Evolutionary conservation across 352 stramenopile species (phyloP).

Genomic region (Pythium guiyangense): DNA sequence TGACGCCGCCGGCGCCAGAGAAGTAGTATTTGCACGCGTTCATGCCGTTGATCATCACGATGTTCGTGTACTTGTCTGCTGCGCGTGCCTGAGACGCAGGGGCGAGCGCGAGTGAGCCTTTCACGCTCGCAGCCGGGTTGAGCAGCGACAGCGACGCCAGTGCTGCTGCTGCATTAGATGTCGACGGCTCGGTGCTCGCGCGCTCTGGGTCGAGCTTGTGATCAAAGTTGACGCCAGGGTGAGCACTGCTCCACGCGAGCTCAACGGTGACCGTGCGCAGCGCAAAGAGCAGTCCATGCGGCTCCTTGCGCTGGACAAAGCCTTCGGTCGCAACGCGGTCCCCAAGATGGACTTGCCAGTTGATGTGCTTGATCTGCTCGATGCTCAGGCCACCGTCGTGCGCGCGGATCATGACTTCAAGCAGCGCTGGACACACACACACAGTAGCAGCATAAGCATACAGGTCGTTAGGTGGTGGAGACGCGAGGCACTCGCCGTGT

Average conservation of each 20-base stretch:
- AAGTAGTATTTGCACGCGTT: slow-evolving; percentile 89
- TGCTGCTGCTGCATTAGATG: not conserved
- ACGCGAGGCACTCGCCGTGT: not conserved
- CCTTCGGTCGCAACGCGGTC: slow-evolving; percentile 49
- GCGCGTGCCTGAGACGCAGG: slow-evolving; percentile 43
- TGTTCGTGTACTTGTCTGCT: slow-evolving; percentile 77
- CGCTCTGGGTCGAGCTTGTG: slow-evolving; percentile 20
- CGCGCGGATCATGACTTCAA: slow-evolving; percentile 83
- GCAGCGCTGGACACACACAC: slow-evolving; percentile 30
- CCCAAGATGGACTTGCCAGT: slow-evolving; percentile 78
- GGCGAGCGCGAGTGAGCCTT: slow-evolving; percentile 39
- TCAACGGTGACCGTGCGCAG: slow-evolving; percentile 42
- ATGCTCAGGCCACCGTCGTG: slow-evolving; percentile 49
- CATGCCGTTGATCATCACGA: slow-evolving; percentile 71
- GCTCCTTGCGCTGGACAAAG: slow-evolving; percentile 35
- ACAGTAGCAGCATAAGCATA: not conserved
- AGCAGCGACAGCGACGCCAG: not conserved
- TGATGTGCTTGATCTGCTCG: slow-evolving; percentile 61
- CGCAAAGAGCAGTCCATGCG: slow-evolving; percentile 48
- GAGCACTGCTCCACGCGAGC: slow-evolving; percentile 49
- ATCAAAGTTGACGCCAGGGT: slow-evolving; percentile 53
- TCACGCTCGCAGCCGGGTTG: slow-evolving; percentile 10
- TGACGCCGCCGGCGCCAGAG: slow-evolving; percentile 45
- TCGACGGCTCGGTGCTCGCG: too few relatives aligned
- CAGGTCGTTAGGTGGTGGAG: not conserved